Evolutionary conservation across 176 grass and related monocot species (phyloP).

Genomic region (Secale cereale): DNA sequence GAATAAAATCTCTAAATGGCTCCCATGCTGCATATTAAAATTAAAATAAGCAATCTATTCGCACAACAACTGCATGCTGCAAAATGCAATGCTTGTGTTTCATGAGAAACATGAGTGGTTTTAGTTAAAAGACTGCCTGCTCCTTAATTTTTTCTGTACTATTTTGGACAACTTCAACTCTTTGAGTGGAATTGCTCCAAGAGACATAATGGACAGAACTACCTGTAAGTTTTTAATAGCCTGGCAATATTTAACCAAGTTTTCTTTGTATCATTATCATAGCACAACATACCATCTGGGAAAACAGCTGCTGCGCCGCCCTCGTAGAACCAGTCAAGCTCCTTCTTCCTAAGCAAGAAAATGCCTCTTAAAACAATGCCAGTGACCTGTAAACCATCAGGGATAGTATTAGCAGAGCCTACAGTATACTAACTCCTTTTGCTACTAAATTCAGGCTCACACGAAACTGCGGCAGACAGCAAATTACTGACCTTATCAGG

Average conservation of each 20-base stretch:
- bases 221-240: not conserved
- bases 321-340: conserved; percentile 96
- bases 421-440: not conserved
- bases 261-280: not conserved
- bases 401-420: not conserved
- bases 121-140: not conserved
- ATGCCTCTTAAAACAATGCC: conserved; percentile 92
- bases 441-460: not conserved
- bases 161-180: not conserved
- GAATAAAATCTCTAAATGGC: conserved; percentile 89
- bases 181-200: not conserved
- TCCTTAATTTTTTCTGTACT: not conserved
- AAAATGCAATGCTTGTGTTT: not conserved
- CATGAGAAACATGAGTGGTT: not conserved
- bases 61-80: not conserved
- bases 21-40: conserved; percentile 69
- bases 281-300: conserved; percentile 65
- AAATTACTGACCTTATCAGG: conserved; percentile 64
- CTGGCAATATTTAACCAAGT: not conserved
- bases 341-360: conserved; percentile 86
- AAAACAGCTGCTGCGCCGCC: conserved; percentile 88
- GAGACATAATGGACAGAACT: not conserved
- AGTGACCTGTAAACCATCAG: conserved; percentile 60
- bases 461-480: not conserved
- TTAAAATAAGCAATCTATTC: not conserved